These are phyloP conservation scores for Ceratocystis papillata DNA, from an alignment of 2,329 filamentous ascomycete species.

Conservation along the genomic window DNA sequence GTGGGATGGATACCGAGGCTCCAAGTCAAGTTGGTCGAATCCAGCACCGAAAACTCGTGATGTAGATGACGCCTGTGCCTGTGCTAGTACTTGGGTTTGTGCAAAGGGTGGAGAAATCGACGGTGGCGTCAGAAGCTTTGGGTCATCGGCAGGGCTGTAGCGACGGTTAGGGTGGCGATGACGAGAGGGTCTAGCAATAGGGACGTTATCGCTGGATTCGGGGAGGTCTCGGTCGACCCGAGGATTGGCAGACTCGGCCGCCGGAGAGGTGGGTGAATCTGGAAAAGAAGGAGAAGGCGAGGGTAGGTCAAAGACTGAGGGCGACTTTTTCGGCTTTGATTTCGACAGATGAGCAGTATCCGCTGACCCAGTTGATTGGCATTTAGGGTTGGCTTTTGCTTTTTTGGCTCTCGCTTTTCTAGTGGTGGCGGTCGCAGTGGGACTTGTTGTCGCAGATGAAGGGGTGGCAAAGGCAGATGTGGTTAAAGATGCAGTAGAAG, in stretches of 20 bases:
- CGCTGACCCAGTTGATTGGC: slow-evolving; percentile 15
- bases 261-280: slow-evolving; percentile 11
- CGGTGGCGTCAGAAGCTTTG: slow-evolving; percentile 8
- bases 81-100: neutral
- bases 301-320: slow-evolving; percentile 2
- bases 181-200: neutral
- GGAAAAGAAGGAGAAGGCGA: slow-evolving; percentile 12
- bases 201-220: neutral
- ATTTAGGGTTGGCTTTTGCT: slow-evolving; percentile 19
- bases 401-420: neutral
- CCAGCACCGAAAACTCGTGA: slow-evolving; percentile 7
- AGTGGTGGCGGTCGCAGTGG: slow-evolving; percentile 13
- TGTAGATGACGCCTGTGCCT: slow-evolving; percentile 1
- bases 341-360: slow-evolving; percentile 11
- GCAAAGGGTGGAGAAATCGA: slow-evolving; percentile 6
- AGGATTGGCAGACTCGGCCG: slow-evolving; percentile 12
- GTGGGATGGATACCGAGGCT: slow-evolving; percentile 1
- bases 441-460: slow-evolving; percentile 16
- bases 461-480: neutral
- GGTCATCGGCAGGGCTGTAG: slow-evolving; percentile 10
- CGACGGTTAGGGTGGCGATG: slow-evolving; percentile 4
- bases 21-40: slow-evolving; percentile 4
- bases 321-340: slow-evolving; percentile 16
- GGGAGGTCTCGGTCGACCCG: slow-evolving; percentile 10
- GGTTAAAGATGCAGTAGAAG: neutral